Percentiles rank a stretch among this genome's conserved stretches.
Evolutionary conservation across 768 basidiomycete genomes (phyloP).

Genomic region (Kwoniella europaea): DNA sequence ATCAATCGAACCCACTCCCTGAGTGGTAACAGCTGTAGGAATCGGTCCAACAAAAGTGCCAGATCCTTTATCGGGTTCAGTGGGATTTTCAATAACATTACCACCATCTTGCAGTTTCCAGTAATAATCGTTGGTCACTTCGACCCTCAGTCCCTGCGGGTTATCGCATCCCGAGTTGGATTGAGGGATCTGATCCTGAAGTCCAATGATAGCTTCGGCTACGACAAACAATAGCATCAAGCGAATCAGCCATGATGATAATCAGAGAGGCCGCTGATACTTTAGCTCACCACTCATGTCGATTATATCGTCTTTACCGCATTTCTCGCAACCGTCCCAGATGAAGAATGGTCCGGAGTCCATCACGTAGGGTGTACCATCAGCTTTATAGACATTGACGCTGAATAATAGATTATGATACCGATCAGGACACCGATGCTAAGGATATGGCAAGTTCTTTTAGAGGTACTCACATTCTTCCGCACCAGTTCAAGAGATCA

Average conservation of each 20-base stretch:
- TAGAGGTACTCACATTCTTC: conserved; percentile 22
- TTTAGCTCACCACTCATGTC: conserved; percentile 32
- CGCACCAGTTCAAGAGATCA: conserved; percentile 23
- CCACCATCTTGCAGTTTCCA: conserved; percentile 10
- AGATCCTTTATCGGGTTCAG: neutral
- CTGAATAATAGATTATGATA: neutral
- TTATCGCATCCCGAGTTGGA: conserved; percentile 11
- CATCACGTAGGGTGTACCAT: conserved; percentile 6
- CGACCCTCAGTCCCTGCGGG: neutral
- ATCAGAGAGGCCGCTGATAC: too few relatives aligned
- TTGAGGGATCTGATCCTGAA: conserved; percentile 7
- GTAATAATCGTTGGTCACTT: conserved; percentile 16
- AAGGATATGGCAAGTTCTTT: neutral
- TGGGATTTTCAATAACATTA: conserved; percentile 8
- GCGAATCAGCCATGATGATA: too few relatives aligned
- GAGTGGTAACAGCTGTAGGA: neutral
- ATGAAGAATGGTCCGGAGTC: conserved; percentile 31
- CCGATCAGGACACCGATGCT: neutral
- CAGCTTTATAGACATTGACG: conserved; percentile 17
- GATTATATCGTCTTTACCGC: conserved; percentile 20
- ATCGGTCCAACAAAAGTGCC: neutral
- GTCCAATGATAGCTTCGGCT: conserved; percentile 12
- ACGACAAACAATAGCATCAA: too few relatives aligned
- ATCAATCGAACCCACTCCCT: neutral
- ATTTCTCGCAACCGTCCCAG: conserved; percentile 40